Conservation (phyloP, 192 early-diverging fungal species). For the Pecoramyces ruminantium region DNA sequence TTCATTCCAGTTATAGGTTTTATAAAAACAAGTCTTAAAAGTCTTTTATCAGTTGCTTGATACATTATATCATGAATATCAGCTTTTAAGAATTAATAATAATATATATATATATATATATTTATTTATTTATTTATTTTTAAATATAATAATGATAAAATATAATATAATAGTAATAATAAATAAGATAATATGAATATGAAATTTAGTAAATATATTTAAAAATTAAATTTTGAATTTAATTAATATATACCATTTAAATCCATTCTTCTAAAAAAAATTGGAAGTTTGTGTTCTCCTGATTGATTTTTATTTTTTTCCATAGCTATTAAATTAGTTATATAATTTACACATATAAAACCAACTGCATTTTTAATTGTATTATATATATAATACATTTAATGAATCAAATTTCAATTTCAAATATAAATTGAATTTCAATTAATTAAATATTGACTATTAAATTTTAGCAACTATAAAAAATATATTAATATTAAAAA, state of each 20-base stretch:
- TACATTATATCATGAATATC: conserved; percentile 36
- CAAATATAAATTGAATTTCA: too few relatives aligned
- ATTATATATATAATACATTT: too few relatives aligned
- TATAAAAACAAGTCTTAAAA: conserved; percentile 24
- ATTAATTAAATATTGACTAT: too few relatives aligned
- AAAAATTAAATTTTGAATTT: too few relatives aligned
- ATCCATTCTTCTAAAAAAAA: neutral
- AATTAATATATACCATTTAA: conserved; percentile 4
- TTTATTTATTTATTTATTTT: conserved; percentile 11
- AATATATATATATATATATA: conserved; percentile 1
- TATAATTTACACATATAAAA: conserved; percentile 35
- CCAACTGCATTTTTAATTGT: conserved; percentile 31
- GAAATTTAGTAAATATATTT: too few relatives aligned
- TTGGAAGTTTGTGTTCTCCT: neutral
- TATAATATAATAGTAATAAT: too few relatives aligned
- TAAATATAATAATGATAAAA: neutral
- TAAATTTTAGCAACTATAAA: too few relatives aligned
- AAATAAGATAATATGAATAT: too few relatives aligned
- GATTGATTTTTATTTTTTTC: conserved; percentile 11
- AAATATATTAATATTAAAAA: too few relatives aligned
- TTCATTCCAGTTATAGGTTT: conserved; percentile 40
- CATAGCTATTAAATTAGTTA: conserved; percentile 35
- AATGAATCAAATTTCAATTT: too few relatives aligned
- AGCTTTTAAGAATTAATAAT: too few relatives aligned
- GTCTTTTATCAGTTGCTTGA: conserved; percentile 19